Evolutionary conservation across 1,139 yeast species (phyloP), one percentile per base, ranked within the genome.

Genomic region (Yamadazyma spencermartinsiae): DNA sequence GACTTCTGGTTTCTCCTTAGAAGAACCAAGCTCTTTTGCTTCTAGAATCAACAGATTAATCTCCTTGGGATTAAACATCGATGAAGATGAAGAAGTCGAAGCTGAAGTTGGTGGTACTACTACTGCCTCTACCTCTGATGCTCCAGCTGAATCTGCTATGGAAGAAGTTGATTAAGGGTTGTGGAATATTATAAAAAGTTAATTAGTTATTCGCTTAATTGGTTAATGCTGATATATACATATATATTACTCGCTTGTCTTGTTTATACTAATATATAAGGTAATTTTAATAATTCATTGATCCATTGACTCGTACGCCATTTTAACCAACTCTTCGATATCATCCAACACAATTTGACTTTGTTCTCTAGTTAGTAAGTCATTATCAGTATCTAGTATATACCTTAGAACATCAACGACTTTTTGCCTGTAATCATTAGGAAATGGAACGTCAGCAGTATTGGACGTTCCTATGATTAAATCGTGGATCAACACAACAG

Each of bases 1-100:
- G 68, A 92, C 98, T 43, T 94, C 98, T 54, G 99, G 99, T 73
- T 92, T 92, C 92, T 75, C 97, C 52, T 81, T 92, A 65, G 98
- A 92, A 60, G 99, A 92, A 74, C 98, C 99, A 76, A 82, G 87
- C 63, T 84, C 96, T 43, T 92, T 92, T 65, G 98, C 99, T 56
- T 76, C 86, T 60, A 89, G 99, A 82, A 92, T 92, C 73, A 92
- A 92, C 84, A 87, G 98, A 75, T 84, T 92, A 74, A 90, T 92
- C 62, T 87, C 98, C 45, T 83, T 92, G 61, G 99, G 99, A 68
- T 86, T 92, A 68, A 90, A 92, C 83, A 89, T 92, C 62, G 98
- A 92, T 58, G 98, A 90, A 68, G 86, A 83, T 36, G 88, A 80
- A 56, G 83, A 72, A 55, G 76, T 66, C 48, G 77, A 67, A 53